Evolutionary conservation across 176 grass and related monocot species (phyloP).

Genomic region (Phoenix roebelenii): DNA sequence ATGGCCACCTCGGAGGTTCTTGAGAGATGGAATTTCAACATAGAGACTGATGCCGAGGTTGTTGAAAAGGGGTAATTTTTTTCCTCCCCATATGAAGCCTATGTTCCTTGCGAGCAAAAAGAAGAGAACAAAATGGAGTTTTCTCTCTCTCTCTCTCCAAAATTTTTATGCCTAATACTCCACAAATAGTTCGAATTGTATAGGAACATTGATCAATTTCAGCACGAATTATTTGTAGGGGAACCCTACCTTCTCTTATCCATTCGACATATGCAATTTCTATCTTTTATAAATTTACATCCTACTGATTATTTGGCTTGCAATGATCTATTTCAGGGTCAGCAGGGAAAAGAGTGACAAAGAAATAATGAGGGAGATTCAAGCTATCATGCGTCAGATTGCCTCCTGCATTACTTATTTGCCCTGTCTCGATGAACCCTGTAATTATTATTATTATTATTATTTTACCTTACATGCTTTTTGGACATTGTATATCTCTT

Average conservation of each 20-base stretch:
- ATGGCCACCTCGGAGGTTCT: conserved; percentile 83
- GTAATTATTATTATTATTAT: conserved; percentile 19
- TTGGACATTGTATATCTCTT: too few species aligned
- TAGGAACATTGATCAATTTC: too few species aligned
- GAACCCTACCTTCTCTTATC: too few species aligned
- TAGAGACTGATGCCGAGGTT: conserved; percentile 77
- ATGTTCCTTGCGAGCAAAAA: neutral
- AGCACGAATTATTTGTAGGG: too few species aligned
- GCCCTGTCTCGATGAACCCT: conserved; percentile 93
- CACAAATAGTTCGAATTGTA: too few species aligned
- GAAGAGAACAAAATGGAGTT: too few species aligned
- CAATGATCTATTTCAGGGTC: conserved; percentile 21
- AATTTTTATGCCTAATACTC: too few species aligned
- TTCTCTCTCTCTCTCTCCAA: too few species aligned
- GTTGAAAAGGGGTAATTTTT: conserved; percentile 62
- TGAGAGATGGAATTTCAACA: conserved; percentile 96
- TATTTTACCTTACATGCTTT: neutral
- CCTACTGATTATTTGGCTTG: too few species aligned
- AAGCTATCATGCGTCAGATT: conserved; percentile 98
- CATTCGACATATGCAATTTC: too few species aligned
- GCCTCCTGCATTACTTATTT: conserved; percentile 88
- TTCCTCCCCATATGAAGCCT: neutral
- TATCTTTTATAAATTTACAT: too few species aligned
- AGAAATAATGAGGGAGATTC: conserved; percentile 99
- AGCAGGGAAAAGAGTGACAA: conserved; percentile 93